Conservation (phyloP, 75 land plant genomes). For the Isoetes taiwanensis region DNA sequence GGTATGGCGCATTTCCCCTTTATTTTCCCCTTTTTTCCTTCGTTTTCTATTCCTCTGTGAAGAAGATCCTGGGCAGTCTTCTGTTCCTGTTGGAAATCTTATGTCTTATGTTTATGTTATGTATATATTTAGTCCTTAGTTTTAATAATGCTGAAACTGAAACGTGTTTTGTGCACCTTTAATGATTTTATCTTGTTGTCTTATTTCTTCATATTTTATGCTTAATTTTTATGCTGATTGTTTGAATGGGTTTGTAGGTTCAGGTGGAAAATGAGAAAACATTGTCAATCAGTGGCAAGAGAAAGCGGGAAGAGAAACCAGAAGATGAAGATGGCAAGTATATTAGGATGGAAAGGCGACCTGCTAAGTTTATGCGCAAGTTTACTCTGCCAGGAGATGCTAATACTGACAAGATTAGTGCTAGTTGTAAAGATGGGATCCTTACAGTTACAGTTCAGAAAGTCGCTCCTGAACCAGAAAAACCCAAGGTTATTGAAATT, state of each 20-base stretch:
- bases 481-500: constrained; percentile 39
- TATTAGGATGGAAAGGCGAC: constrained; percentile 45
- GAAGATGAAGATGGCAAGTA: constrained; percentile 20
- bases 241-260: constrained; percentile 15
- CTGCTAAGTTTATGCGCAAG: constrained; percentile 47
- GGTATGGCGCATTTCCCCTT: too few species aligned
- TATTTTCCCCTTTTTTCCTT: too few species aligned
- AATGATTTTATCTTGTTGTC: too few species aligned
- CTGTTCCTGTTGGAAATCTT: too few species aligned
- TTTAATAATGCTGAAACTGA: too few species aligned
- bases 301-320: constrained; percentile 14
- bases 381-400: constrained; percentile 48
- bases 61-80: too few species aligned
- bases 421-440: constrained; percentile 46
- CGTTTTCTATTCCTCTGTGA: too few species aligned
- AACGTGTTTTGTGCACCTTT: too few species aligned
- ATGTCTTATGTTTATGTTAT: too few species aligned
- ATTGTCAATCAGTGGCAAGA: constrained; percentile 18
- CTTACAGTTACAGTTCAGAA: constrained; percentile 50
- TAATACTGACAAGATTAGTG: constrained; percentile 33
- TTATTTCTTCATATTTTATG: too few species aligned
- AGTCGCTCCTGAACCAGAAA: constrained; percentile 35
- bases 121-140: too few species aligned
- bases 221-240: too few species aligned
- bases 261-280: constrained; percentile 25